Evolutionary conservation across 805 yeast genomes (phyloP).

Genomic region (Saturnispora diversa): DNA sequence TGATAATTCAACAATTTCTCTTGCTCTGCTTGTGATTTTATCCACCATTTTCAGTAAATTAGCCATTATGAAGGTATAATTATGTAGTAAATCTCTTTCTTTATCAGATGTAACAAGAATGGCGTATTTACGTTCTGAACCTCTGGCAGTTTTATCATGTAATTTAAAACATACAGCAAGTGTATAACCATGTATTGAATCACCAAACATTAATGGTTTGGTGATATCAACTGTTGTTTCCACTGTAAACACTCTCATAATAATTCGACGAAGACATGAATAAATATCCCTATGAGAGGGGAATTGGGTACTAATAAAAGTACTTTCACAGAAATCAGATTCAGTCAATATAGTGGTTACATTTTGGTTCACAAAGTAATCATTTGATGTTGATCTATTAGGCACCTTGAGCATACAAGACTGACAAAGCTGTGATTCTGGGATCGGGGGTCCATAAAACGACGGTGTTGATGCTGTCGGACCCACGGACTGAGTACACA

Average conservation of each 20-base stretch:
- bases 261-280: conserved; percentile 48
- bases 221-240: conserved; percentile 54
- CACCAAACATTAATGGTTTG: conserved; percentile 58
- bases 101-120: conserved; percentile 49
- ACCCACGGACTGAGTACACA: conserved; percentile 46
- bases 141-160: conserved; percentile 59
- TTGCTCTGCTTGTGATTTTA: conserved; percentile 29
- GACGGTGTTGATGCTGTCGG: conserved; percentile 4
- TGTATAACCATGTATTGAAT: conserved; percentile 52
- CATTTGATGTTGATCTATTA: too few species aligned
- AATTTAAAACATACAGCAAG: conserved; percentile 53
- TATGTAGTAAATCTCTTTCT: conserved; percentile 42
- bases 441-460: conserved; percentile 35
- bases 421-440: conserved; percentile 36
- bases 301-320: conserved; percentile 51
- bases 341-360: conserved; percentile 13
- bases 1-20: conserved; percentile 19
- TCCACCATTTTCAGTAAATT: conserved; percentile 36
- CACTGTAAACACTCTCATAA: conserved; percentile 57
- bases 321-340: conserved; percentile 8
- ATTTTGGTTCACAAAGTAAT: background rate
- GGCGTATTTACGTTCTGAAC: conserved; percentile 63
- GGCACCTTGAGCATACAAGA: conserved; percentile 43
- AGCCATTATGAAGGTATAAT: conserved; percentile 44
- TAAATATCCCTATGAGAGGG: conserved; percentile 46